Conservation (phyloP, 495 filamentous ascomycete genomes). For the Sordaria brevicollis region DNA sequence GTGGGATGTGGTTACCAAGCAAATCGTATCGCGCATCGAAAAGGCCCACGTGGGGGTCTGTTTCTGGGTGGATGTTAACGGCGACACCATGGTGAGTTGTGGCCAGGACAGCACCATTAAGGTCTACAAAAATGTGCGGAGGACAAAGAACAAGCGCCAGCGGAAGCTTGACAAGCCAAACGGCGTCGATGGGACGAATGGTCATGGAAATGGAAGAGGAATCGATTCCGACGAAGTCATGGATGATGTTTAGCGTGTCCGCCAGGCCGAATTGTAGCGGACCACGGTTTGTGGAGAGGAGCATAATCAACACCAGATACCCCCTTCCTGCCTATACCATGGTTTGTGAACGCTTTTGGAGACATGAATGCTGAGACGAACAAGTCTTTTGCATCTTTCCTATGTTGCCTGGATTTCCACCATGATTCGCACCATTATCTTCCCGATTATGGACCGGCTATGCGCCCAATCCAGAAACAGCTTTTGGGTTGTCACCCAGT, state of each 20-base stretch:
- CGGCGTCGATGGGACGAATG: conserved; percentile 2
- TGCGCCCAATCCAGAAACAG: not conserved
- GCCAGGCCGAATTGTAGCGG: conserved; percentile 3
- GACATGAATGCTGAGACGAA: not conserved
- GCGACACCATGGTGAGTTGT: conserved; percentile 34
- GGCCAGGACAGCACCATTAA: conserved; percentile 33
- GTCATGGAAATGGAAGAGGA: not conserved
- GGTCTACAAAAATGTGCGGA: conserved; percentile 25
- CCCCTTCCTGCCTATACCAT: not conserved
- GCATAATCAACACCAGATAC: not conserved
- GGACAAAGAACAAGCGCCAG: not conserved
- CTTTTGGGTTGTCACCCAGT: not conserved
- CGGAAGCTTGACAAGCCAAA: not conserved
- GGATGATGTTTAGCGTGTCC: conserved; percentile 16
- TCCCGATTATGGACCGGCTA: not conserved
- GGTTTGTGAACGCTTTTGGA: not conserved
- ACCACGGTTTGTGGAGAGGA: not conserved
- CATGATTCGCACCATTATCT: not conserved
- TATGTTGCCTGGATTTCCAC: not conserved
- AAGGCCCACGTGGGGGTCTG: conserved; percentile 72
- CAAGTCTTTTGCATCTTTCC: not conserved
- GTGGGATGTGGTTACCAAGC: conserved; percentile 85
- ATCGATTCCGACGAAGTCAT: not conserved
- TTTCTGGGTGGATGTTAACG: conserved; percentile 61
- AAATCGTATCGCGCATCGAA: conserved; percentile 57